phyloP scores from a whole-genome alignment of 768 basidiomycete species.

The Boletus sp. region DNA sequence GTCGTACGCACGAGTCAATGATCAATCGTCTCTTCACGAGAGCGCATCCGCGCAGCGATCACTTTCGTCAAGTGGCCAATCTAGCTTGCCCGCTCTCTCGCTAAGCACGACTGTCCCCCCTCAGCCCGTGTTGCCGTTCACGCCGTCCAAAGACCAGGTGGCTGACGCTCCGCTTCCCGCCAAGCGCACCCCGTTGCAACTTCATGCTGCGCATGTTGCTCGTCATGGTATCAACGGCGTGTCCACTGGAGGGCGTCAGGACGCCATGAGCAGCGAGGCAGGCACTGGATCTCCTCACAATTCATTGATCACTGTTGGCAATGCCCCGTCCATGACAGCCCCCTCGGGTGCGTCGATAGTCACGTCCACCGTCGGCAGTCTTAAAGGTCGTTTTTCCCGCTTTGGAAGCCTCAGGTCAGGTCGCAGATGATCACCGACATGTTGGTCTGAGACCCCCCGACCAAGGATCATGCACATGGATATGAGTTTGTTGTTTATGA shows the following conservation, averaged over 20 bases:
- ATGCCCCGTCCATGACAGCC: conserved; percentile 34
- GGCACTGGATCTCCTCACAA: conserved; percentile 60
- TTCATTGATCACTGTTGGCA: conserved; percentile 72
- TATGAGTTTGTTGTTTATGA: not conserved
- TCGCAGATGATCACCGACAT: conserved; percentile 29
- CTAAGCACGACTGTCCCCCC: conserved; percentile 47
- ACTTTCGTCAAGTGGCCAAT: conserved; percentile 45
- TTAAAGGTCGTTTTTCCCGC: conserved; percentile 71
- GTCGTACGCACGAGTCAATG: conserved; percentile 41
- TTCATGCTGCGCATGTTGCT: conserved; percentile 76
- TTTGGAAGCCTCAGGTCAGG: conserved; percentile 69
- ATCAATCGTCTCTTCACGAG: conserved; percentile 48
- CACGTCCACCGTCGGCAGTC: conserved; percentile 61
- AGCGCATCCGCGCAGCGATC: conserved; percentile 44
- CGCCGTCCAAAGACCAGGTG: conserved; percentile 17
- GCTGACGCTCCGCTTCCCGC: conserved; percentile 20
- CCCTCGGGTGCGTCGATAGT: conserved; percentile 56
- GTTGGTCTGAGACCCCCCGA: too few species aligned
- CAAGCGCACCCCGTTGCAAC: conserved; percentile 74
- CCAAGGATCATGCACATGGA: too few species aligned
- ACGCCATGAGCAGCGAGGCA: conserved; percentile 40
- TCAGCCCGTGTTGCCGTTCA: conserved; percentile 40
- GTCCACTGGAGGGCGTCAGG: conserved; percentile 66
- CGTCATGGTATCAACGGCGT: conserved; percentile 82
- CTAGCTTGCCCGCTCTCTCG: conserved; percentile 44